Percentiles rank a stretch among this genome's conserved stretches.
phyloP scores from a whole-genome alignment of 2,329 filamentous ascomycete species.

The Alternaria ethzedia region DNA sequence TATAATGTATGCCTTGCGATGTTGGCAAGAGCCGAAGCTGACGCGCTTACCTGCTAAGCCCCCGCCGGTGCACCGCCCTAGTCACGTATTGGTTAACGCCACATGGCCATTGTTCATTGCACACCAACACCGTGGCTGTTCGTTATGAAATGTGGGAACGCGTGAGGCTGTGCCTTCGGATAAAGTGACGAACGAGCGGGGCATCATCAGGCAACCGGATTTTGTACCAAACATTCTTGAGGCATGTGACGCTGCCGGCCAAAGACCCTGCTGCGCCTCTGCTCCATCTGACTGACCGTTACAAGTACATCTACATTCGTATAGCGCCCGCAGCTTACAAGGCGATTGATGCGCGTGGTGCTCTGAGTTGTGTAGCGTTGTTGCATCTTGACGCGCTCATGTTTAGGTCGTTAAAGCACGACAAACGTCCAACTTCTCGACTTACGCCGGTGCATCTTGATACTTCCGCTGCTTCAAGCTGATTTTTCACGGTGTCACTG shows the following conservation, averaged over 20 bases:
- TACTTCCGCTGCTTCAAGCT: no score
- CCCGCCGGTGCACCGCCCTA: constrained; percentile 3
- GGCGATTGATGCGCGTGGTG: not conserved
- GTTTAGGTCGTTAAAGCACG: no score
- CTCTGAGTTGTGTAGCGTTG: not conserved
- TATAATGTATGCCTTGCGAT: constrained; percentile 15
- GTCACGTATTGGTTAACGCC: not conserved
- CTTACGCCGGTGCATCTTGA: no score
- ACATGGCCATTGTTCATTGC: not conserved
- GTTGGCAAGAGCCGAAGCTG: not conserved
- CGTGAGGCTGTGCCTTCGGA: constrained; percentile 11
- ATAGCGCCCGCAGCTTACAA: not conserved
- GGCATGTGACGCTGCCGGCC: not conserved
- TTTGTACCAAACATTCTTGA: not conserved
- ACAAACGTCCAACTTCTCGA: no score
- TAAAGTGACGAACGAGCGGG: constrained; percentile 16
- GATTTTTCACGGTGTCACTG: no score
- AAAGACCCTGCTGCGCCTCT: not conserved
- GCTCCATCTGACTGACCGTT: not conserved
- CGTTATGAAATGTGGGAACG: constrained; percentile 8
- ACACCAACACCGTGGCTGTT: not conserved
- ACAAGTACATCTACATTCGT: not conserved
- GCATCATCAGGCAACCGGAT: constrained; percentile 10
- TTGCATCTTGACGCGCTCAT: no score
- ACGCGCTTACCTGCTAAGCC: constrained; percentile 6